Conservation (phyloP, 495 filamentous ascomycete species). For the Xylaria grammica region DNA sequence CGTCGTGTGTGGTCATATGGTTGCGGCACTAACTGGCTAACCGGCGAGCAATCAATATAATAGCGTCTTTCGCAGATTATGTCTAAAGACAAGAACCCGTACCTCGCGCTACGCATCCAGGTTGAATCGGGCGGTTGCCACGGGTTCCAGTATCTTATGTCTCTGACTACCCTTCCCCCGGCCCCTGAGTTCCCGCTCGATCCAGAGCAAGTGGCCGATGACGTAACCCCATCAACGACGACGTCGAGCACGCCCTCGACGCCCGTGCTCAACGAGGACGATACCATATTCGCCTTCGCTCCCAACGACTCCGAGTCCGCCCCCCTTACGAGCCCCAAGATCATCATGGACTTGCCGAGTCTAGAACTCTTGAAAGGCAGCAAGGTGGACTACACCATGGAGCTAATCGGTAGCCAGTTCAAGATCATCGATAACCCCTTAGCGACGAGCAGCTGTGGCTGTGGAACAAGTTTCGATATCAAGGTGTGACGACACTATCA, state of each 20-base stretch:
- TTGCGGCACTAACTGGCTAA: background rate
- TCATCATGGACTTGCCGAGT: constrained; percentile 88
- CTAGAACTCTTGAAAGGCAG: constrained; percentile 89
- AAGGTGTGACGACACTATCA: constrained; percentile 51
- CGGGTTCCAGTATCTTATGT: constrained; percentile 97
- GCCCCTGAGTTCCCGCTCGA: background rate
- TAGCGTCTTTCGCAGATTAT: constrained; percentile 74
- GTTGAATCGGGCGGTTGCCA: constrained; percentile 95
- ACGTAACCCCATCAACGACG: constrained; percentile 28
- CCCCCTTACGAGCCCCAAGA: constrained; percentile 62
- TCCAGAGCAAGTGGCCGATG: constrained; percentile 26
- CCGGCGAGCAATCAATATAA: background rate
- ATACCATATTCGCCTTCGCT: constrained; percentile 65
- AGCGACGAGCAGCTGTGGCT: constrained; percentile 94
- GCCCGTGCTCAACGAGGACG: constrained; percentile 64
- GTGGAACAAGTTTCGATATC: constrained; percentile 98
- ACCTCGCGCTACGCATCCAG: constrained; percentile 83
- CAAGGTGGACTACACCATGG: constrained; percentile 93
- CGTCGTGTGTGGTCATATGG: background rate
- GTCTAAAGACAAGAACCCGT: constrained; percentile 75
- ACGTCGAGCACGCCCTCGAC: constrained; percentile 23
- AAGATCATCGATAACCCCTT: constrained; percentile 92
- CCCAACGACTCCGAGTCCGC: constrained; percentile 26
- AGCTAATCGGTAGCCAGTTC: constrained; percentile 97
- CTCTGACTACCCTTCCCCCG: constrained; percentile 65